Percentiles rank a stretch among this genome's conserved stretches.
Evolutionary conservation across 352 stramenopile species (phyloP).

Genomic region (Halophytophthora batemanensis): DNA sequence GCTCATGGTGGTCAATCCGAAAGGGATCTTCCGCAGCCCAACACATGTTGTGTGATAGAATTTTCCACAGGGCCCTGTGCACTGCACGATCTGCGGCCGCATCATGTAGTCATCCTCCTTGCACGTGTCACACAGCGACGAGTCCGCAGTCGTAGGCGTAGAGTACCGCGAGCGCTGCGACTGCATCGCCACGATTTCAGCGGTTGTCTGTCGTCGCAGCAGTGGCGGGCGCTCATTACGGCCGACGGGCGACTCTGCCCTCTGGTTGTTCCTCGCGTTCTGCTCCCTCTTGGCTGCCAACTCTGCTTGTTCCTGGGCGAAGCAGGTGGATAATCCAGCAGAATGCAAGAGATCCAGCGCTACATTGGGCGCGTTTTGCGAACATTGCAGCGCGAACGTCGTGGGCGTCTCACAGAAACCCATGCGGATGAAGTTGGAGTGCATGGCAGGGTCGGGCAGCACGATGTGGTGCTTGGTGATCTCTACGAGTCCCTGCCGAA

Average conservation of each 20-base stretch:
- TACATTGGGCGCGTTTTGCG: constrained; percentile 72
- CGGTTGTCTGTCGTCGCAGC: constrained; percentile 52
- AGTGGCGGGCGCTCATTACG: constrained; percentile 11
- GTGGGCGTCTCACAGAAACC: constrained; percentile 68
- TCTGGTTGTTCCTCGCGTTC: constrained; percentile 20
- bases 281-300: constrained; percentile 18
- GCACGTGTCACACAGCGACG: constrained; percentile 48
- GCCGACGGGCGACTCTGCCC: constrained; percentile 4
- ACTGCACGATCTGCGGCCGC: constrained; percentile 66
- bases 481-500: constrained; percentile 70
- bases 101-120: constrained; percentile 85
- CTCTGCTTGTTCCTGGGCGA: constrained; percentile 29
- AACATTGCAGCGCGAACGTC: constrained; percentile 77
- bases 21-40: constrained; percentile 74
- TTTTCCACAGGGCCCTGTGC: constrained; percentile 39
- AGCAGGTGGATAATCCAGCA: constrained; percentile 51
- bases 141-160: constrained; percentile 25
- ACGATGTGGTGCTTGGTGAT: constrained; percentile 81
- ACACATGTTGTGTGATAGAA: constrained; percentile 79
- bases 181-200: constrained; percentile 73
- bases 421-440: constrained; percentile 82
- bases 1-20: constrained; percentile 78
- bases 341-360: constrained; percentile 75
- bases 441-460: constrained; percentile 69
- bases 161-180: constrained; percentile 56